phyloP scores from a whole-genome alignment of 352 stramenopile genomes.

The Pythium guiyangense region DNA sequence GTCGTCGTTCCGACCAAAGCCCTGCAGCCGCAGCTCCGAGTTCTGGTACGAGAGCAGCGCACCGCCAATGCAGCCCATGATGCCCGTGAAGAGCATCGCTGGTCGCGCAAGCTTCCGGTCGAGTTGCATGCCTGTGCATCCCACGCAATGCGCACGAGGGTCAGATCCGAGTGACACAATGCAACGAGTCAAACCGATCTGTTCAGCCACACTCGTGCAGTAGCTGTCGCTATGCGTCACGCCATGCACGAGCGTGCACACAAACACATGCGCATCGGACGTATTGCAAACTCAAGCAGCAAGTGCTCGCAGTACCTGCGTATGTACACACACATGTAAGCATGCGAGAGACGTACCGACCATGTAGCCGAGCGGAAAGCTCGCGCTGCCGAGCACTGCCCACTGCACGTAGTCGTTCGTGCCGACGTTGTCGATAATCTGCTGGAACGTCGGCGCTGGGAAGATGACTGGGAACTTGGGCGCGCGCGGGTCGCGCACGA shows the following conservation, averaged over 20 bases:
- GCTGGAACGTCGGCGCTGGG: constrained; percentile 47
- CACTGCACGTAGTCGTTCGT: constrained; percentile 41
- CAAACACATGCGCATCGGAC: too few relatives aligned
- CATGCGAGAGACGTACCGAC: constrained; percentile 44
- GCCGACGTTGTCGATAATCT: constrained; percentile 56
- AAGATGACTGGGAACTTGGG: constrained; percentile 70
- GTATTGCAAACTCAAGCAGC: neutral
- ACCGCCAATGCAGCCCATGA: constrained; percentile 57
- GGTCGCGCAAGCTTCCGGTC: constrained; percentile 52
- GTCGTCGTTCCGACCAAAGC: constrained; percentile 67
- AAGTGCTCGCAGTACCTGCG: neutral
- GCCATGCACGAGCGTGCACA: neutral
- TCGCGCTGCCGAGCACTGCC: constrained; percentile 32
- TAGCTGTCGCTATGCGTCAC: too few relatives aligned
- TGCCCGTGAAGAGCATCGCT: constrained; percentile 72
- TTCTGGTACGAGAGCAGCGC: constrained; percentile 75
- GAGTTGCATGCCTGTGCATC: constrained; percentile 42
- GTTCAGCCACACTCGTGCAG: too few relatives aligned
- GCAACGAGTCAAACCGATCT: too few relatives aligned
- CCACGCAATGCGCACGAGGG: neutral
- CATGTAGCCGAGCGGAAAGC: constrained; percentile 71
- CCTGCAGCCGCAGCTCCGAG: constrained; percentile 69
- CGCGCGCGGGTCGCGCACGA: constrained; percentile 51
- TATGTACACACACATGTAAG: neutral
- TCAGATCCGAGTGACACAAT: constrained; percentile 2